Evolutionary conservation across 768 basidiomycete species (phyloP).

Genomic region (Strobilomyces dryophilus): DNA sequence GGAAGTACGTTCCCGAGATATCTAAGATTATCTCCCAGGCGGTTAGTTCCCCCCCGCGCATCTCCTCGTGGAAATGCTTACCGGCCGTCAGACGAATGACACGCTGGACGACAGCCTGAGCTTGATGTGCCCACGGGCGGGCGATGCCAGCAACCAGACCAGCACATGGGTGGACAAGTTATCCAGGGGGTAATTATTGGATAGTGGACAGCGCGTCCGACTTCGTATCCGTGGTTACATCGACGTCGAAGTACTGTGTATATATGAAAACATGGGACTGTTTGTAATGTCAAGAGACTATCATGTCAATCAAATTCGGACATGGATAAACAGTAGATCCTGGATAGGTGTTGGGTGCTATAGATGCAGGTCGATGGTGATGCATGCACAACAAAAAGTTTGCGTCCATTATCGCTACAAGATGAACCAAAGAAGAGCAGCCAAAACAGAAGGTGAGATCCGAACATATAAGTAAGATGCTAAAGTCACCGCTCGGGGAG

Average conservation of each 20-base stretch:
- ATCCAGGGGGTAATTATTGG: too few species aligned
- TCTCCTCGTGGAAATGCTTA: not conserved
- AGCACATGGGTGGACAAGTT: slow-evolving; percentile 46
- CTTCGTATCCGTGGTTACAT: too few species aligned
- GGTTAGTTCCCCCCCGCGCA: slow-evolving; percentile 31
- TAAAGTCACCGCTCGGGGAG: slow-evolving; percentile 41
- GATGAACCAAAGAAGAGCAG: slow-evolving; percentile 4
- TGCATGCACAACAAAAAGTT: slow-evolving; percentile 14
- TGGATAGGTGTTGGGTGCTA: not conserved
- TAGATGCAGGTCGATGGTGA: slow-evolving; percentile 14
- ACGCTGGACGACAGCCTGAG: slow-evolving; percentile 64
- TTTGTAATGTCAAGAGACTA: not conserved
- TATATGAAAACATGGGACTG: not conserved
- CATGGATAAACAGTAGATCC: slow-evolving; percentile 13
- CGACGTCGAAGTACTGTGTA: too few species aligned
- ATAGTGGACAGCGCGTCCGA: too few species aligned
- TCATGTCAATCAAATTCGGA: slow-evolving; percentile 9
- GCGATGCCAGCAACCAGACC: slow-evolving; percentile 39
- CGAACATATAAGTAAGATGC: not conserved
- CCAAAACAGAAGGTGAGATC: not conserved
- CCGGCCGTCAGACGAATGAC: slow-evolving; percentile 45
- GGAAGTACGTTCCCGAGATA: slow-evolving; percentile 41
- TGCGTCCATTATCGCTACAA: slow-evolving; percentile 21
- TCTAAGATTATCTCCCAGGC: slow-evolving; percentile 54
- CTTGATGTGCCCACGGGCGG: slow-evolving; percentile 58